Evolutionary conservation across 371 early-diverging fungal species (phyloP), one percentile per base, ranked within the genome.

Genomic region (Vairimorpha ceranae): DNA sequence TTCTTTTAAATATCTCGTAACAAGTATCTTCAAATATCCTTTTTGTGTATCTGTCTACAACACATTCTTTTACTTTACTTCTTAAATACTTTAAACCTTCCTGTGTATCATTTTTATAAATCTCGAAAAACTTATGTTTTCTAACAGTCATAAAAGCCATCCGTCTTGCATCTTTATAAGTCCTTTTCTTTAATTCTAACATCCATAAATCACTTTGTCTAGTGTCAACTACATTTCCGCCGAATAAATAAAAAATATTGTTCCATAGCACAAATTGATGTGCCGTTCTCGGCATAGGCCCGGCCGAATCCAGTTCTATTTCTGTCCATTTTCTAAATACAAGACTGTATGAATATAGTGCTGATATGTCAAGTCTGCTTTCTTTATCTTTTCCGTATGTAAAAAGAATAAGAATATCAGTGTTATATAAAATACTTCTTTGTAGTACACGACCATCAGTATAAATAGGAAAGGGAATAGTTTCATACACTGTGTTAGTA

Each of bases 181-280:
- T 61, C 33, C 29, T 41, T 46, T 67, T 67, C 19, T 56, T 59
- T 4, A 73, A 32, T 12, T 30, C 51, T 3, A 73, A 36, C 19
- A 21, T 48, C 74, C 74, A 73, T 38, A 73, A 65, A 43, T 73
- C 74, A 12, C 48, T 61, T 33, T 59, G 33, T 7, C 74, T 65
- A 25, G 45, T 43, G 59, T 66, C 66, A 0, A 32, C 48, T 1
- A 52, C 36, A 51, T 73, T 73, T n/a, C 74, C 74, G 54, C 74
- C 74, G 41, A 60, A 73, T 21, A 73, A 7, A 41, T 73, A 65
- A 35, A 60, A 67, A 17, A 14, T 15, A 17, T 67, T 48, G 1
- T 35, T 30, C 19, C 30, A 25, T n/a, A 65, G 14, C 0, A 73
- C 29, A 67, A 73, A 65, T 60, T 66, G 67, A 21, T 73, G 74